Evolutionary conservation across 441 rosid species (phyloP).

Genomic region (Syzygium syzygioides): DNA sequence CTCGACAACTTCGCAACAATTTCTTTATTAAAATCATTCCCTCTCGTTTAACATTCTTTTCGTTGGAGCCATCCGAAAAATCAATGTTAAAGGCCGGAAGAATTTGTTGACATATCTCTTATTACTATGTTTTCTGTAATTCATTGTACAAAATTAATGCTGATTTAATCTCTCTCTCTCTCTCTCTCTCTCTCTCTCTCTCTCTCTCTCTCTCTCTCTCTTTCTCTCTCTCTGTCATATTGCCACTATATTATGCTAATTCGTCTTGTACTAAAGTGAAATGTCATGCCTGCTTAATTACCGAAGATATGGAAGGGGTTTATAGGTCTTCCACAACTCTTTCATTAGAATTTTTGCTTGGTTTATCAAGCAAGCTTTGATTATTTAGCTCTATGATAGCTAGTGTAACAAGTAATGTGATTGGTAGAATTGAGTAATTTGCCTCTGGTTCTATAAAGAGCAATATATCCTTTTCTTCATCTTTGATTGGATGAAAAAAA

Average conservation of each 20-base stretch:
- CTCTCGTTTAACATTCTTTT: background rate
- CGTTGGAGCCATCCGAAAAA: background rate
- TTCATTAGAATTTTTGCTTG: background rate
- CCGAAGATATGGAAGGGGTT: background rate
- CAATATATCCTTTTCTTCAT: no score
- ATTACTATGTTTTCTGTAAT: no score
- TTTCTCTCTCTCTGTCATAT: no score
- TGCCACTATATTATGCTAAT: background rate
- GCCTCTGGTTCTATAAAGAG: background rate
- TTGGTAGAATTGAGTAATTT: background rate
- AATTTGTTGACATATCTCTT: background rate
- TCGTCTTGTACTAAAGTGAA: no score
- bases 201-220: no score
- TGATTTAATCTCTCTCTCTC: no score
- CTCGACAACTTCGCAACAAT: no score
- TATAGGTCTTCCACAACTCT: background rate
- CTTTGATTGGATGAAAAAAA: no score
- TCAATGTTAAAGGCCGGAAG: background rate
- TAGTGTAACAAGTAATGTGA: background rate
- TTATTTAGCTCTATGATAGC: background rate
- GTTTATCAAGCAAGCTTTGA: background rate
- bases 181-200: no score
- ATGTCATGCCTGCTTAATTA: no score
- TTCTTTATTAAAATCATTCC: no score
- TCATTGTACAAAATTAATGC: no score